Conservation (phyloP, 495 filamentous ascomycete species). For the Corynascus novoguineensis region DNA sequence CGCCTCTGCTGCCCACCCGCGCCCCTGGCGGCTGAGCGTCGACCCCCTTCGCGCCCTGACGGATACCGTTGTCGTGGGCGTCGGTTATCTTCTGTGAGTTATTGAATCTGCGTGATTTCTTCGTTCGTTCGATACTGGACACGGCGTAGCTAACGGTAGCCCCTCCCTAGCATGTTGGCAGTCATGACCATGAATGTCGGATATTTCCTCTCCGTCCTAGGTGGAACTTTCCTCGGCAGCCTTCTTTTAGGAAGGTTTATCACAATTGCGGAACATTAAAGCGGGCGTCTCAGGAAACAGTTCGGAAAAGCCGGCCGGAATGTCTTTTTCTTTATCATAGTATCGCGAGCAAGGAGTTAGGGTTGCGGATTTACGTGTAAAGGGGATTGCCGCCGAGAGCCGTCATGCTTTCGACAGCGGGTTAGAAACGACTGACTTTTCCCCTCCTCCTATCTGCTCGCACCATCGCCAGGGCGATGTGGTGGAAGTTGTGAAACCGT, state of each 20-base stretch:
- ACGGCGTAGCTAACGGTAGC: conserved; percentile 12
- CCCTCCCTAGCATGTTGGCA: conserved; percentile 73
- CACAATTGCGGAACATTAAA: conserved; percentile 33
- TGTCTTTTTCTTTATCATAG: background rate
- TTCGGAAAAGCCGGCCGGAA: background rate
- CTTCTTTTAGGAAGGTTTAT: conserved; percentile 68
- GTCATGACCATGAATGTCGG: conserved; percentile 97
- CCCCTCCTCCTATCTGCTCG: background rate
- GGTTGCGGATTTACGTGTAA: background rate
- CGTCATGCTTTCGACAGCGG: background rate
- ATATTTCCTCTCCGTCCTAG: conserved; percentile 87
- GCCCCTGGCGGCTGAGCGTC: conserved; percentile 72
- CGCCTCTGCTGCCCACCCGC: conserved; percentile 27
- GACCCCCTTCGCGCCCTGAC: conserved; percentile 69
- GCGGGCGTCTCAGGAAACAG: fast-evolving
- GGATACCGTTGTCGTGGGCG: conserved; percentile 62
- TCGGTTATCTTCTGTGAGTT: conserved; percentile 86
- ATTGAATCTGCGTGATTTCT: background rate
- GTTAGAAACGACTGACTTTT: background rate
- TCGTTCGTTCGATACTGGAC: background rate
- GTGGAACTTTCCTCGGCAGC: conserved; percentile 78
- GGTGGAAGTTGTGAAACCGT: background rate
- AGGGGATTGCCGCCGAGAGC: background rate
- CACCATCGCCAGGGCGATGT: background rate
- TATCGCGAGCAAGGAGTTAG: background rate